Conservation (phyloP, 2,329 filamentous ascomycete genomes). For the Colletotrichum sp. region DNA sequence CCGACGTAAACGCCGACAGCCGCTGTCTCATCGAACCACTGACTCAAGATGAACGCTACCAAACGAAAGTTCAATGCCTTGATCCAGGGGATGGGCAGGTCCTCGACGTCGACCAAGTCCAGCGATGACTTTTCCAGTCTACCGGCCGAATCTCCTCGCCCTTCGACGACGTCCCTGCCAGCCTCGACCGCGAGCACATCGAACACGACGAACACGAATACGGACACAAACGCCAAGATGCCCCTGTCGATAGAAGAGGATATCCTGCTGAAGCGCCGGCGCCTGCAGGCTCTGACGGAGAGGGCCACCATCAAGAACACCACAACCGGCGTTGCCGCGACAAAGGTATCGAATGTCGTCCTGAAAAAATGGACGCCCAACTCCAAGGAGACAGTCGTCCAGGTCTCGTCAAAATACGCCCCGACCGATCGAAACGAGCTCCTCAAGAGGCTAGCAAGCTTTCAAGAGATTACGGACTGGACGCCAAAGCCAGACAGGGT, state of each 20-base stretch:
- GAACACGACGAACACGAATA: neutral
- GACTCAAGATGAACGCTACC: constrained; percentile 69
- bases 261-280: constrained; percentile 58
- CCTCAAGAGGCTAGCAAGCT: constrained; percentile 81
- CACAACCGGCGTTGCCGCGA: constrained; percentile 16
- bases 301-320: constrained; percentile 19
- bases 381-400: constrained; percentile 26
- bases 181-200: neutral
- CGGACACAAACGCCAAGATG: neutral
- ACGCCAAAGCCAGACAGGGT: constrained; percentile 87
- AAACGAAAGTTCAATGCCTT: constrained; percentile 84
- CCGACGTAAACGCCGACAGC: neutral
- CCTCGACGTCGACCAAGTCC: constrained; percentile 23
- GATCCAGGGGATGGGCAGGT: constrained; percentile 65
- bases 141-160: constrained; percentile 20
- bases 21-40: neutral
- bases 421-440: constrained; percentile 87
- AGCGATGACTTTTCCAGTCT: constrained; percentile 14
- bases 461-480: constrained; percentile 91
- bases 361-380: constrained; percentile 44
- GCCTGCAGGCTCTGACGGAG: constrained; percentile 36
- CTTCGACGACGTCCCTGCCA: constrained; percentile 19
- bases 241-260: constrained; percentile 38
- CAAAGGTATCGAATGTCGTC: constrained; percentile 45
- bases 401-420: constrained; percentile 66